Evolutionary conservation across 306 rosid species (phyloP), one percentile per base, ranked within the genome.

Genomic region (Vigna hirtella): DNA sequence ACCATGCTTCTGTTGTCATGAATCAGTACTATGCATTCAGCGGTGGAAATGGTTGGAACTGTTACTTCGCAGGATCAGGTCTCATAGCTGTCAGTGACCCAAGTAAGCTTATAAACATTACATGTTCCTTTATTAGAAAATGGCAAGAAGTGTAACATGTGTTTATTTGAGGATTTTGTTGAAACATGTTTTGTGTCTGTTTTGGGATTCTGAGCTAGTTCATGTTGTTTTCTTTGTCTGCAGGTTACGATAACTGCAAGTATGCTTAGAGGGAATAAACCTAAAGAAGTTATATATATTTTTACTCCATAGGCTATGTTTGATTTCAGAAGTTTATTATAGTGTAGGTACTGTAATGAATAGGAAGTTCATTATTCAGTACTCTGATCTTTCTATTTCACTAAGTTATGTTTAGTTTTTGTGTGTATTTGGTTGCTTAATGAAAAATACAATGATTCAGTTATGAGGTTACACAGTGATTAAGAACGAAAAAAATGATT

Each of bases 1-100:
- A 40, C 50, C 86, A 84, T 73, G 91, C 93, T 71, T 84, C 90
- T 20, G 72, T 59, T 75, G 82, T 66, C 14, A 86, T 87, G 91
- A 87, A 87, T 77, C 82, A 72, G 62, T 87, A 72, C 77, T 84
- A 79, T 76, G 83, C 74, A 52, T 50, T 3, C 20, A 51, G 0
- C 40, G 82, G 86, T 4, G 80, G 73, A 71, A 72, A 66, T 15
- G 4, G 32, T 2, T 73, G 83, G 74, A 56, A 77, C 55, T 86
- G 91, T 22, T 17, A 84, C 77, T 87, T 87, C 73, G 38, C 47
- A 14, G 45, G 26, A 45, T 59, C 79, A 57, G 91, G 72, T 5
- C 72, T 71, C 3, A 30, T 82, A 52, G 86, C 38, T 40, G 0
- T 30, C 3, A 72, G 0, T 22, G 79, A 85, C 63, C 91, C 91